These are phyloP conservation scores for Elsinoe arachidis DNA, from an alignment of 2,329 filamentous ascomycete genomes.

Conservation along the genomic window DNA sequence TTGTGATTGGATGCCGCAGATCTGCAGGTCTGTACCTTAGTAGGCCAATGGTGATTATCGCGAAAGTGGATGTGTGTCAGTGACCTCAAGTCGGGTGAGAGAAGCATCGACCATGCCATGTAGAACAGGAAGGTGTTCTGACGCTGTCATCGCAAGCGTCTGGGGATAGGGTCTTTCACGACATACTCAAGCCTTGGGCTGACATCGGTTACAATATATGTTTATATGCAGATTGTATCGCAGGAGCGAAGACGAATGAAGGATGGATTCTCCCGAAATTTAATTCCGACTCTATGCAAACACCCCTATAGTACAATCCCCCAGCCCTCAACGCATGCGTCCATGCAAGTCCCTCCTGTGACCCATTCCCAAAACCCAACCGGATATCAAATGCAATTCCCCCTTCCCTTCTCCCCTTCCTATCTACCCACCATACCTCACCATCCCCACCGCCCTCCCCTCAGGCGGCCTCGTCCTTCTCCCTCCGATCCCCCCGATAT, in stretches of 20 bases:
- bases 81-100: no score
- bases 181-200: no score
- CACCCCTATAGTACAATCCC: not conserved
- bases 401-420: not conserved
- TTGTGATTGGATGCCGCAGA: not conserved
- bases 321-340: not conserved
- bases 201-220: no score
- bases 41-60: not conserved
- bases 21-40: not conserved
- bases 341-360: not conserved
- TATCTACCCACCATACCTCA: not conserved
- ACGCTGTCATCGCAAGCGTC: no score
- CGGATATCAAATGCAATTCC: not conserved
- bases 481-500: slow-evolving; percentile 30
- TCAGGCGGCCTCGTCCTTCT: slow-evolving; percentile 20
- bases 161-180: no score
- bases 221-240: no score
- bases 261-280: not conserved
- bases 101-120: no score
- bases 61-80: no score
- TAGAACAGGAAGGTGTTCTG: no score
- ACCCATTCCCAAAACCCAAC: not conserved
- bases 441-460: slow-evolving; percentile 20
- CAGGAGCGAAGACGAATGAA: not conserved
- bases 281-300: not conserved